Percentiles rank a stretch among this genome's conserved stretches.
These are phyloP conservation scores for Allomyces macrogynus DNA, from an alignment of 192 early-diverging fungal species.

Conservation along the genomic window DNA sequence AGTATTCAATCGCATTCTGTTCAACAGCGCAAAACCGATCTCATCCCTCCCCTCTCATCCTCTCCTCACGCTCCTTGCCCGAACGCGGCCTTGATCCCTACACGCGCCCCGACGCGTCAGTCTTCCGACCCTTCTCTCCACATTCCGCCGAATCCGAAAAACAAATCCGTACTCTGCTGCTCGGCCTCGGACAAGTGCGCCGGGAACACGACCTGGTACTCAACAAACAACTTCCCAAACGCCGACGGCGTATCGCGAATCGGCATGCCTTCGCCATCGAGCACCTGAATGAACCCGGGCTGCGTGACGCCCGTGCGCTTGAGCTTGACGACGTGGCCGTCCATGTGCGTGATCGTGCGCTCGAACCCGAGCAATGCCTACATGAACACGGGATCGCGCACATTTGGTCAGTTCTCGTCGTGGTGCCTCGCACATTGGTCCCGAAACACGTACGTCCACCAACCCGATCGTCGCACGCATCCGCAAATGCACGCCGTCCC, in stretches of 20 bases:
- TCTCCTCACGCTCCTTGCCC: no score
- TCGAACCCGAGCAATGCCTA: conserved; percentile 67
- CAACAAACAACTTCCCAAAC: conserved; percentile 62
- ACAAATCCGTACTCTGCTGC: not conserved
- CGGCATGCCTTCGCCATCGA: conserved; percentile 80
- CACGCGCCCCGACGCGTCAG: no score
- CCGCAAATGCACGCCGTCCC: conserved; percentile 55
- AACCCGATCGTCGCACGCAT: conserved; percentile 56
- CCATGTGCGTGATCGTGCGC: conserved; percentile 53
- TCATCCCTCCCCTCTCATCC: no score
- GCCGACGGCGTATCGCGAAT: conserved; percentile 28
- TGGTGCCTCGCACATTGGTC: no score
- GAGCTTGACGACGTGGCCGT: conserved; percentile 27
- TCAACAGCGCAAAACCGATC: no score
- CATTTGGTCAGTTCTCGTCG: no score
- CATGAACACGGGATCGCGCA: no score
- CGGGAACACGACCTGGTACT: conserved; percentile 74
- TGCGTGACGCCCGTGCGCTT: conserved; percentile 34
- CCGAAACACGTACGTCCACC: conserved; percentile 18
- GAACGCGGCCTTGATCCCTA: no score
- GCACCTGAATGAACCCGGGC: conserved; percentile 54
- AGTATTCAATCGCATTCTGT: no score
- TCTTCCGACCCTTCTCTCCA: no score
- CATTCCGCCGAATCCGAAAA: not conserved
- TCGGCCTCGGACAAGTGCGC: conserved; percentile 3